Base-by-base conservation (phyloP, 2,329 filamentous ascomycete genomes). In the Fusarium gaditjirri region DNA sequence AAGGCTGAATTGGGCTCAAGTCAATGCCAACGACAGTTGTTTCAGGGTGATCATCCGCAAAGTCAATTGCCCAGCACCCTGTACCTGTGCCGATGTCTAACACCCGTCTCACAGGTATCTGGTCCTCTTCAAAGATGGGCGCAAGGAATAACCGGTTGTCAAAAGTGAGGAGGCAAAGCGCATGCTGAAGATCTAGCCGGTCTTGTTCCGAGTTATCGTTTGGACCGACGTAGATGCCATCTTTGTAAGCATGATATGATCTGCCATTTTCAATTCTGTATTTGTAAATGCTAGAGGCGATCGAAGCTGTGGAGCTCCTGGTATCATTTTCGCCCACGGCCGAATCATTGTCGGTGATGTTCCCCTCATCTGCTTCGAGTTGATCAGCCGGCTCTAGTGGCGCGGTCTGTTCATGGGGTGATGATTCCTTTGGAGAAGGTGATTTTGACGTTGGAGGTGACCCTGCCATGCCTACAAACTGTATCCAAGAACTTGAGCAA, bases 181-280 rank as follows among this genome's bases (percentile, higher is more conserved):
- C 33, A n/a, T 73, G 71, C 23, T 73, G 70, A 6, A 73, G 62
- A 23, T 78, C 76, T 10, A 71, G 58, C n/a, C 69, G 54, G 14
- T 71, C 67, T 14, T 71, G 67, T 27, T 71, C 69, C 8, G 29
- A 36, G 13, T 25, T 11, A 50, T 71, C 64, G 29, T 68, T 72
- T 5, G 70, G 70, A 9, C 54, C 49, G 2, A 61, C 31, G 39
- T 72, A 72, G 4, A 42, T 53, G 13, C 70, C 68, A 8, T 78
- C 78, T 35, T 78, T 77, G 56, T 75, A 73, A 3, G 61, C 72
- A 38, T 78, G 77, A 36, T 78, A 78, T 1, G 75, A 76, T 12
- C 77, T 69, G 10, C 77, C 77, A 29, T 78, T 77, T 27, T 78
- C 76, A 29, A 65, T 38, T 31, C 76, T 65, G 29, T 69, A 77